Percentiles rank a stretch among this genome's conserved stretches.
phyloP scores from a whole-genome alignment of 495 filamentous ascomycete genomes.

The Talaromyces stipitatus region DNA sequence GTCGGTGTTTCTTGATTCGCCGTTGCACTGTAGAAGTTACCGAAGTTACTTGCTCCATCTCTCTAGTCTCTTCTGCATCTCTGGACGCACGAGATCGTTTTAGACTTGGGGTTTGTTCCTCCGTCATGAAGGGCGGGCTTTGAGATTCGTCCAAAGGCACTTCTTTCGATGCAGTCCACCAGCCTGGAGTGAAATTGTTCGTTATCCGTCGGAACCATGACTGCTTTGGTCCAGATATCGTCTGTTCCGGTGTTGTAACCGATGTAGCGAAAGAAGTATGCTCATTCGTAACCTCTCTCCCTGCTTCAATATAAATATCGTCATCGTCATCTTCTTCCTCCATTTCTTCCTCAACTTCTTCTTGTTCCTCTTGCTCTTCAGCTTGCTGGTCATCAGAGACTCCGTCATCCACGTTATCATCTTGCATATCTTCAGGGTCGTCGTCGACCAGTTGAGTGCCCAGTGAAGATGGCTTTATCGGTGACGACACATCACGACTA shows the following conservation, averaged over 20 bases:
- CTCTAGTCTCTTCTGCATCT: neutral
- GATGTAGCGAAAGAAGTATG: neutral
- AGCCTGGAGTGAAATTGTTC: slow-evolving; percentile 6
- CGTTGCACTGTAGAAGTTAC: neutral
- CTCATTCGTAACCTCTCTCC: neutral
- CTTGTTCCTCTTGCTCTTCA: slow-evolving; percentile 4
- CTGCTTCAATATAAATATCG: neutral
- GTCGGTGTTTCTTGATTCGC: neutral
- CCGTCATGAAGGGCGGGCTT: slow-evolving; percentile 1
- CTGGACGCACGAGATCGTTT: slow-evolving; percentile 1
- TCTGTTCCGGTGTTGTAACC: neutral
- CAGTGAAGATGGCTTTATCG: neutral
- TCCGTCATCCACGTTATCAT: slow-evolving; percentile 4
- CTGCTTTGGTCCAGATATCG: neutral
- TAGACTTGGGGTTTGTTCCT: slow-evolving; percentile 1
- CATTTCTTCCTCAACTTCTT: slow-evolving; percentile 8
- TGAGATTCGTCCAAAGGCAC: slow-evolving; percentile 2
- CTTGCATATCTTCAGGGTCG: neutral
- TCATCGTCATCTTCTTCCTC: slow-evolving; percentile 10
- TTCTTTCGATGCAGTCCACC: slow-evolving; percentile 3
- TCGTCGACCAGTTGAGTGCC: neutral
- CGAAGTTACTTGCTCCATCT: neutral
- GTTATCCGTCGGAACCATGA: slow-evolving; percentile 7
- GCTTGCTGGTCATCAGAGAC: neutral
- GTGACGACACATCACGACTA: slow-evolving; percentile 5